phyloP scores from a whole-genome alignment of 352 stramenopile genomes.

The Phytophthora aleatoria region DNA sequence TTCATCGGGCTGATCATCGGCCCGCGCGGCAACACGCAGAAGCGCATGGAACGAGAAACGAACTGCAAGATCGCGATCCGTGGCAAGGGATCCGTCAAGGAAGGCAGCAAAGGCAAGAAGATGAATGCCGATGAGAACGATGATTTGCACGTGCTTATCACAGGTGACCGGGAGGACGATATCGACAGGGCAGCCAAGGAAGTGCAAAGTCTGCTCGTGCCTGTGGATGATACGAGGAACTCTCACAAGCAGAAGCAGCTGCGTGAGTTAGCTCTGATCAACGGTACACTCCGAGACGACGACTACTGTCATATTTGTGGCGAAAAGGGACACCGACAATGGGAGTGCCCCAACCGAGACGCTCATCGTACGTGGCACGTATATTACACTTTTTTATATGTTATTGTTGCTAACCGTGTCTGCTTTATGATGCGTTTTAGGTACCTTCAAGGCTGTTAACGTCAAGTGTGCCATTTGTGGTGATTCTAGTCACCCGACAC shows the following conservation, averaged over 20 bases:
- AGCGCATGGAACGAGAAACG: conserved; percentile 98
- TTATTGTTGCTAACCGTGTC: conserved; percentile 22
- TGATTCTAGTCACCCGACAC: conserved; percentile 96
- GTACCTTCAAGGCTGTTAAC: conserved; percentile 81
- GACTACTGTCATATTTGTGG: conserved; percentile 98
- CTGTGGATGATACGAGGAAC: conserved; percentile 91
- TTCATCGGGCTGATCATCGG: conserved; percentile 99
- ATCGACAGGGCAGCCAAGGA: conserved; percentile 87
- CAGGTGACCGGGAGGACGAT: conserved; percentile 88
- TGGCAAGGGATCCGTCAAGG: conserved; percentile 96
- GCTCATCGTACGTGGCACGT: conserved; percentile 52
- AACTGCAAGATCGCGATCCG: conserved; percentile 99
- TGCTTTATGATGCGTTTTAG: conserved; percentile 23
- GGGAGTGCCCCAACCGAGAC: conserved; percentile 94
- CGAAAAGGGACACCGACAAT: conserved; percentile 97
- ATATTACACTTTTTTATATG: not conserved
- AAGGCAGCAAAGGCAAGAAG: conserved; percentile 95
- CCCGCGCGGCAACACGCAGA: conserved; percentile 98
- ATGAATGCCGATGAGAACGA: conserved; percentile 95
- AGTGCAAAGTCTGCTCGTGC: conserved; percentile 91
- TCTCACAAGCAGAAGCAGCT: conserved; percentile 99
- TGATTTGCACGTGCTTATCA: conserved; percentile 96
- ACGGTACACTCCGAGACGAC: conserved; percentile 98
- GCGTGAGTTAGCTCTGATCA: conserved; percentile 98
- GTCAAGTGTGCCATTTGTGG: conserved; percentile 98